phyloP scores from a whole-genome alignment of 306 rosid species.

The Casuarina equisetifolia region DNA sequence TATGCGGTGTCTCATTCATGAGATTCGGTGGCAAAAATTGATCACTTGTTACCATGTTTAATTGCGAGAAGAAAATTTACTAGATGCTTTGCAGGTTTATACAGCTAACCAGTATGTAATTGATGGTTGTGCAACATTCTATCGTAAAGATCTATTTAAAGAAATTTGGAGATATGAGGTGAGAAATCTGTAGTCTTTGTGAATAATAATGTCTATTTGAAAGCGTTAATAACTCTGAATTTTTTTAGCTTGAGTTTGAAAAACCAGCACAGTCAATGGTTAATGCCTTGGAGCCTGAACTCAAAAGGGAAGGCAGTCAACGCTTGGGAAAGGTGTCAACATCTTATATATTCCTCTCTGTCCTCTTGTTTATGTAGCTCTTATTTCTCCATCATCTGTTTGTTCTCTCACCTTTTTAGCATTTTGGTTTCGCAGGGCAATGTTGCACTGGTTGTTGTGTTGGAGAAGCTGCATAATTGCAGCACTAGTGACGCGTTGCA shows the following conservation, averaged over 20 bases:
- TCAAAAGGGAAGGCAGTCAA: slow-evolving; percentile 6
- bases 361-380: not conserved
- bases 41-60: not conserved
- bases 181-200: slow-evolving; percentile 7
- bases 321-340: slow-evolving; percentile 22
- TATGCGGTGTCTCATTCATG: not conserved
- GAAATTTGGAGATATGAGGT: slow-evolving; percentile 30
- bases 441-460: slow-evolving; percentile 29
- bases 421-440: slow-evolving; percentile 26
- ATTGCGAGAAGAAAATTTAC: not conserved
- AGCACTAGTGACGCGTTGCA: not conserved
- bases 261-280: slow-evolving; percentile 8
- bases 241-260: slow-evolving; percentile 31
- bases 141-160: slow-evolving; percentile 29
- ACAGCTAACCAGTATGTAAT: not conserved
- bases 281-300: slow-evolving; percentile 10
- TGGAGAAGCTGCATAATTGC: slow-evolving; percentile 21
- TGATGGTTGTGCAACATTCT: slow-evolving; percentile 46
- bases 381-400: not conserved
- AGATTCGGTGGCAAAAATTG: not conserved
- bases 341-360: not conserved
- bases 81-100: slow-evolving; percentile 24
- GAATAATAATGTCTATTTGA: not conserved
- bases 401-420: not conserved
- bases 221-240: not conserved